Evolutionary conservation across 257 asterid genomes (phyloP), one percentile per base, ranked within the genome.

Genomic region (Nyctanthes arbortristis): DNA sequence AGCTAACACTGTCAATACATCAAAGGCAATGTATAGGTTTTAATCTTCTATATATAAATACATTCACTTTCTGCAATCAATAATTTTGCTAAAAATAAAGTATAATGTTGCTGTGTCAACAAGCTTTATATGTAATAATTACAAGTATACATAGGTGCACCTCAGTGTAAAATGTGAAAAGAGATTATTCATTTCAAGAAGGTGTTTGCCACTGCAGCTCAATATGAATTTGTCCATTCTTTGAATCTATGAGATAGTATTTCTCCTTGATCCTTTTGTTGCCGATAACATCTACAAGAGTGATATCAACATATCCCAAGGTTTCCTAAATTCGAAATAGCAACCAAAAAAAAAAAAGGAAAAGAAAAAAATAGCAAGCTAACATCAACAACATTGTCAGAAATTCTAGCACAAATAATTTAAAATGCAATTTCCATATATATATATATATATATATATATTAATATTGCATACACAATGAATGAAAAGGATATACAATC

Each of bases 231-330:
- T 54, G 70, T 11, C 87, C 87, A 3, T 82, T 79, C 76, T 68
- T 82, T 34, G 87, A 82, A 65, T 82, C 87, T 66, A 82, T 79
- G 22, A 82, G 87, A 73, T 82, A 78, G 79, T 58, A 82, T 82
- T 70, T 82, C 65, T 74, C 82, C 20, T 82, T 82, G 68, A 79
- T 82, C 75, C 87, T 74, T 74, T 58, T 79, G 79, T 82, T 82
- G 75, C 55, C 70, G 65, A 79, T 79, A 39, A 82, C 87, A 37
- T 82, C 87, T 0, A 82, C 47, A 28, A 82, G 84, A 63, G 36
- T 71, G 69, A 82, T 79, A 77, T 82, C 84, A 30, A 82, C 58
- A 35, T 77, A 77, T 16, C 87, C 87, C 79, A 82, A 58, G 45
- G 52, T 59, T 65, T 82, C 87, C 87, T 82, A 13, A 76, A 54